A percentile compares a stretch with the other conserved stretches of the same genome.
phyloP scores from a whole-genome alignment of 371 early-diverging fungal genomes.

The Rhizomucor pusillus region DNA sequence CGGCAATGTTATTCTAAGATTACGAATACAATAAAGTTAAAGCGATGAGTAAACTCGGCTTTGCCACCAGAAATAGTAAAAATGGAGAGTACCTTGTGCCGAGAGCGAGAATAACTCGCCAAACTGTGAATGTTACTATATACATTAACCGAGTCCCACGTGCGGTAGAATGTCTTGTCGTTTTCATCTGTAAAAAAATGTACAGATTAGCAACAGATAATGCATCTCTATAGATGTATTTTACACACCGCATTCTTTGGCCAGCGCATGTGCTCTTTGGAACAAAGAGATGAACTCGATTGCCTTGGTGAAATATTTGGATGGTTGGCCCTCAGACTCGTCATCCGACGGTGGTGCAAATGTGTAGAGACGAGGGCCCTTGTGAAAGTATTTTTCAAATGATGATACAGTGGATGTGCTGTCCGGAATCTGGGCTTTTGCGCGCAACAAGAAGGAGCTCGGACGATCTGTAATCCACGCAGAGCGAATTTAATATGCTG shows the following conservation, averaged over 20 bases:
- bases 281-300: conserved; percentile 15
- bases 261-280: conserved; percentile 29
- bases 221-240: not conserved
- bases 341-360: conserved; percentile 14
- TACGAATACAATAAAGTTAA: not conserved
- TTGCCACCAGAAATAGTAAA: conserved; percentile 4
- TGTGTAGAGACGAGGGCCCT: conserved; percentile 28
- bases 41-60: not conserved
- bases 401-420: conserved; percentile 18
- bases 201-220: not conserved
- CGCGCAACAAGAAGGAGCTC: conserved; percentile 34
- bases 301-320: conserved; percentile 6
- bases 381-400: conserved; percentile 36
- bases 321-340: conserved; percentile 4
- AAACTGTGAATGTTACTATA: conserved; percentile 27
- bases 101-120: conserved; percentile 22
- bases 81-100: conserved; percentile 27
- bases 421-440: conserved; percentile 11
- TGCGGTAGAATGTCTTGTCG: conserved; percentile 20
- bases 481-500: not conserved
- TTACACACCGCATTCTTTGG: conserved; percentile 19
- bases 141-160: conserved; percentile 26
- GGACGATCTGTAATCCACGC: conserved; percentile 39
- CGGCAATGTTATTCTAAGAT: conserved; percentile 40
- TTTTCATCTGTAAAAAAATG: conserved; percentile 10